These are phyloP conservation scores for Leccinum subrobustum DNA, from an alignment of 1,284 basidiomycete species.

Conservation along the genomic window DNA sequence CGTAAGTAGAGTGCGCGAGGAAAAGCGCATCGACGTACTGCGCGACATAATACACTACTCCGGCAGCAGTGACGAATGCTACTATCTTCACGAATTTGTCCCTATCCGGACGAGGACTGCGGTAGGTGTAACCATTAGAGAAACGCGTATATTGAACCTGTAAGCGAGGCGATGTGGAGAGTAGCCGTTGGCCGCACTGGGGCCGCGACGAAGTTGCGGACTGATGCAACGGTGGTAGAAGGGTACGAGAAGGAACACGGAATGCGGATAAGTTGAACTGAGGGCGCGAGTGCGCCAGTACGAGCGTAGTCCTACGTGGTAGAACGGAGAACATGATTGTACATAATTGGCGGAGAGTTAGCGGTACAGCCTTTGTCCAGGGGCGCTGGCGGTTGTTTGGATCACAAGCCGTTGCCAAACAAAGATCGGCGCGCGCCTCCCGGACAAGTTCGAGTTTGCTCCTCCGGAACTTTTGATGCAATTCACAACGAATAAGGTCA, in stretches of 20 bases:
- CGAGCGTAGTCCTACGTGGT: conserved; percentile 2
- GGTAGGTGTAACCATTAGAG: conserved; percentile 14
- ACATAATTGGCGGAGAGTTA: neutral
- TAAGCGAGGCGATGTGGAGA: conserved; percentile 24
- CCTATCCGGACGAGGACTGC: conserved; percentile 5
- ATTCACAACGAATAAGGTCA: neutral
- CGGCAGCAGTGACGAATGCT: conserved; percentile 22
- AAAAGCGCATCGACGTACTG: conserved; percentile 22
- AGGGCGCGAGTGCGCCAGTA: conserved; percentile 4
- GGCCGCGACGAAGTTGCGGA: conserved; percentile 1
- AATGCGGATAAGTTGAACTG: neutral
- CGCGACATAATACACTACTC: conserved; percentile 30
- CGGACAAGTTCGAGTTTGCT: neutral
- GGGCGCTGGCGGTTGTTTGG: conserved; percentile 11
- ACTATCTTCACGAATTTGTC: conserved; percentile 19
- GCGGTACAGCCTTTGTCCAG: neutral
- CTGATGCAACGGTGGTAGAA: neutral
- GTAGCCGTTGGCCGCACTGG: conserved; percentile 10
- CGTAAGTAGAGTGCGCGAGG: neutral
- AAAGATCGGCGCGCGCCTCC: conserved; percentile 5
- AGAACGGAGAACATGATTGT: conserved; percentile 11
- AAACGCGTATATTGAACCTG: conserved; percentile 31
- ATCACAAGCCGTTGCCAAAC: conserved; percentile 20
- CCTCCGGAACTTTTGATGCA: neutral
- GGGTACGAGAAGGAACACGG: neutral